Evolutionary conservation across 176 grass and related monocot species (phyloP), one percentile per base, ranked within the genome.

Genomic region (Phoenix roebelenii): DNA sequence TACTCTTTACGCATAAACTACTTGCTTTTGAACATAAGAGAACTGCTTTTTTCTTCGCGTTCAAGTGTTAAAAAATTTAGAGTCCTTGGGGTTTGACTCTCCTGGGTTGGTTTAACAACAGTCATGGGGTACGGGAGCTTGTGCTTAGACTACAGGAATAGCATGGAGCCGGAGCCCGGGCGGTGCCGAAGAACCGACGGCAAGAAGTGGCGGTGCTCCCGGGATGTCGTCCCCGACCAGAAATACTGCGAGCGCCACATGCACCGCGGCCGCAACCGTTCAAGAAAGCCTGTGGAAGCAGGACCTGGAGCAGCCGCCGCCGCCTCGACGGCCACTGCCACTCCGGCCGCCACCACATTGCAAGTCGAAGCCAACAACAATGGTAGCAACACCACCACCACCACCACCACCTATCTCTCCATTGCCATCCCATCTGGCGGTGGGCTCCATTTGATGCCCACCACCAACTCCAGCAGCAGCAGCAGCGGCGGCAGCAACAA

Each of bases 201-300:
- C 54, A 97, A 97, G 84, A 97, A 97, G 75, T 97, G 93, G 93
- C 83, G 93, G 67, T 97, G 93, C 81, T 88, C 93, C n/a, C 77
- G 93, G 49, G 93, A 97, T 67, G 87, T 92, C 39, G 81, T 97
- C 23, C 59, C 79, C 16, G 87, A 81, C 4, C 93, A 97, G 81
- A 97, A 97, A 84, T 97, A 97, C 79, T 97, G 93, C 74, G 93
- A 97, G 78, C 84, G 93, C 0, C 93, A 97, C 76, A 78, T 97
- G 71, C 93, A 97, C 79, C 83, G 93, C 17, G 93, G 93, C 59
- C 93, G 93, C 67, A 81, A 86, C 73, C 93, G 93, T 88, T 88
- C 93, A 88, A 97, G 93, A 92, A 97, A 97, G 84, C 81, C 93
- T 80, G 84, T 92, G 93, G 93, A 96, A 85, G 67, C 52, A 56